Evolutionary conservation across 495 filamentous ascomycete species (phyloP), one percentile per base, ranked within the genome.

Genomic region (Aspergillus cavernicola): DNA sequence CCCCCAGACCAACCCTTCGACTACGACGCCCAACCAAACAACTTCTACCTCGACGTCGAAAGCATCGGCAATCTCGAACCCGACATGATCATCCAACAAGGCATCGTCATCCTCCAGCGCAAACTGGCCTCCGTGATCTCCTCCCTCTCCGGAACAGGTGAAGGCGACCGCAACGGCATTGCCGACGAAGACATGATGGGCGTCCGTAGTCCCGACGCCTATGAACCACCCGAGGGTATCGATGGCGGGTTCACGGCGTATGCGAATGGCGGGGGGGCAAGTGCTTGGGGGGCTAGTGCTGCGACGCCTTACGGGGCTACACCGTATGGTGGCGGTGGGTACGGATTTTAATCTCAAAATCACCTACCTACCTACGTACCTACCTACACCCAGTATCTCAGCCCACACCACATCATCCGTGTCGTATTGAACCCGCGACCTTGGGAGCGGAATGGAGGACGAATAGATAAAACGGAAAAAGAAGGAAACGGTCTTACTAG

Each of bases 21-120:
- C 69, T 96, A 89, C 69, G 88, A 96, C 57, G 93, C 90, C 15
- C 80, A 86, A 19, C 90, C 93, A 4, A 79, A 75, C 42, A 81
- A 77, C 50, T 98, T 96, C 73, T 98, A 95, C 76, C 83, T 92
- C 59, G 89, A 97, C 55, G 86, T 98, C 23, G 93, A 98, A 66
- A 88, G 86, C 32, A 85, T 88, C 55, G 93, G 93, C 13, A 86
- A 84, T 56, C 79, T 98, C 8, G 86, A 91, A 5, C 92, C 95
- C 0, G 91, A 97, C 60, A 76, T 75, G 39, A 90, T 97, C 50
- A 79, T 97, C 48, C 84, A 90, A 52, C 86, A 95, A 62, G 91
- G 90, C 22, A 95, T 97, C 66, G 85, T 87, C 61, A 85, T 90
- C 19, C 69, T 98, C 20, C 92, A 97, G 66, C 80, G 85, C 51